Conservation (phyloP, 78 protist species). For the Cavenderia fasciculata region DNA sequence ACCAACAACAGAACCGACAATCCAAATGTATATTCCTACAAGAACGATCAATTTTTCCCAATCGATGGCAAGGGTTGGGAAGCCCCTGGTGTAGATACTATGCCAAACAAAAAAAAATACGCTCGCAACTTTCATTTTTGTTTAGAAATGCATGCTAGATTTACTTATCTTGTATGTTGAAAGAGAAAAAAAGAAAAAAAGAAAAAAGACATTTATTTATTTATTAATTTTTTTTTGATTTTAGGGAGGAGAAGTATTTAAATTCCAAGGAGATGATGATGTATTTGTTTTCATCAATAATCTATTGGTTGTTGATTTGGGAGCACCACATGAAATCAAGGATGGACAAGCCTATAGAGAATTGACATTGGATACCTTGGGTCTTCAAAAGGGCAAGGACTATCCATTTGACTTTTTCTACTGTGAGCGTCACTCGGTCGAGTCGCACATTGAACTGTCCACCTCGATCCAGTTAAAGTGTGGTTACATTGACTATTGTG, state of each 20-base stretch:
- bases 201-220: no score
- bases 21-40: conserved; percentile 32
- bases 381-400: conserved; percentile 12
- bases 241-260: conserved; percentile 67
- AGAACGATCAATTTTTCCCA: conserved; percentile 44
- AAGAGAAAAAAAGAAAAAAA: no score
- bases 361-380: neutral
- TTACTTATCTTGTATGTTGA: no score
- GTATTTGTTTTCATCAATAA: conserved; percentile 75
- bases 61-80: conserved; percentile 39
- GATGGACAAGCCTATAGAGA: neutral
- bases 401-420: conserved; percentile 62
- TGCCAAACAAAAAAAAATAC: neutral
- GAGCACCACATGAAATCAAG: conserved; percentile 57
- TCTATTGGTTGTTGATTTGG: conserved; percentile 58
- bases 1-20: conserved; percentile 15
- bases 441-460: conserved; percentile 26
- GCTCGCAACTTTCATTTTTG: conserved; percentile 67
- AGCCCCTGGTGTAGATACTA: neutral
- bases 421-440: conserved; percentile 56
- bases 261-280: conserved; percentile 79
- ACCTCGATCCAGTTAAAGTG: conserved; percentile 42
- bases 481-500: conserved; percentile 55
- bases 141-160: conserved; percentile 59
- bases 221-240: no score